Evolutionary conservation across 495 filamentous ascomycete species (phyloP).

Genomic region (Apodospora peruviana): DNA sequence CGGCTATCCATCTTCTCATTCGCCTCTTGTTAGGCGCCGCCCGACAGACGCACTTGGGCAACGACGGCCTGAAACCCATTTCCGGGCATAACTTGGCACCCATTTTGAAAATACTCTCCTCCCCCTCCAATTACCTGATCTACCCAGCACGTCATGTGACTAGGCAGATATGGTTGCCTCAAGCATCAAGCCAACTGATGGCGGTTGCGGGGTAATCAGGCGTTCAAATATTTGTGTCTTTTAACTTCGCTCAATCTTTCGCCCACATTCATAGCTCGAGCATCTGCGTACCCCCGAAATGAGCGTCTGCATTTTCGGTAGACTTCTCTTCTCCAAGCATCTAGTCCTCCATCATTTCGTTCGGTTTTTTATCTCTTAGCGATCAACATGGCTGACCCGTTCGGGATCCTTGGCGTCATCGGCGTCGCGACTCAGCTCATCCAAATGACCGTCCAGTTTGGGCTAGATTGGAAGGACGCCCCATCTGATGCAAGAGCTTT

Average conservation of each 20-base stretch:
- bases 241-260: not conserved
- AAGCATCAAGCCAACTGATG: not conserved
- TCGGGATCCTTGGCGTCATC: constrained; percentile 19
- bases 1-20: too few species aligned
- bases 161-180: not conserved
- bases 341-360: not conserved
- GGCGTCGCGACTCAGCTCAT: constrained; percentile 17
- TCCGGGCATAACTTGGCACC: too few species aligned
- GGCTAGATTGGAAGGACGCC: constrained; percentile 23
- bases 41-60: too few species aligned
- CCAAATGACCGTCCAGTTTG: constrained; percentile 15
- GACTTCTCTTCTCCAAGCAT: not conserved
- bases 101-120: too few species aligned
- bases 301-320: not conserved
- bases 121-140: too few species aligned
- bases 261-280: not conserved
- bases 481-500: constrained; percentile 18
- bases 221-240: not conserved
- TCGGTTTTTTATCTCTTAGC: not conserved
- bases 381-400: constrained; percentile 10
- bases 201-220: not conserved
- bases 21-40: too few species aligned
- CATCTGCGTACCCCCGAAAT: not conserved
- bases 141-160: not conserved
- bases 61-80: too few species aligned